phyloP scores from a whole-genome alignment of 306 rosid species.

The Acacia crassicarpa region DNA sequence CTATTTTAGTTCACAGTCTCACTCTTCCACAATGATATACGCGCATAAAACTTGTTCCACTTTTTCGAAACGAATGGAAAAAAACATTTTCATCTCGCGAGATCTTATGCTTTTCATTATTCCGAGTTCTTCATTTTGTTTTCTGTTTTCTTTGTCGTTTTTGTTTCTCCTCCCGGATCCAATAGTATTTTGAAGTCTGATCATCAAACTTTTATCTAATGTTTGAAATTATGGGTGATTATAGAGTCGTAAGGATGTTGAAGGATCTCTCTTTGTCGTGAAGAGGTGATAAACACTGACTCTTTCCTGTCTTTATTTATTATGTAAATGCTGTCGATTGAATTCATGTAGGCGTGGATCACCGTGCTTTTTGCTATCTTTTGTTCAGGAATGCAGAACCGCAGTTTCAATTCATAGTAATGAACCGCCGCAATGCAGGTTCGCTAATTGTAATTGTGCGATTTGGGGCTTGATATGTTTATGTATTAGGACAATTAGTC shows the following conservation, averaged over 20 bases:
- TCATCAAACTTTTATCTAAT: background rate
- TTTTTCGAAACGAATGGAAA: background rate
- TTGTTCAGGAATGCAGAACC: conserved; percentile 74
- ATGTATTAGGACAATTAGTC: background rate
- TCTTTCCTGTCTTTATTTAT: conserved; percentile 4
- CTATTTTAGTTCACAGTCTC: background rate
- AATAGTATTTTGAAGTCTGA: background rate
- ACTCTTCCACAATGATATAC: background rate
- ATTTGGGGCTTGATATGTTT: background rate
- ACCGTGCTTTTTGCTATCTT: background rate
- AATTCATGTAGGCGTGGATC: conserved; percentile 21
- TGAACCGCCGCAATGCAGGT: conserved; percentile 96
- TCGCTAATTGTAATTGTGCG: background rate
- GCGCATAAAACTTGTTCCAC: background rate
- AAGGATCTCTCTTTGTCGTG: conserved; percentile 97
- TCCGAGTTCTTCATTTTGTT: background rate
- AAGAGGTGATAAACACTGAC: conserved; percentile 55
- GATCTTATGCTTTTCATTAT: background rate
- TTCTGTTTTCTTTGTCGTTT: background rate
- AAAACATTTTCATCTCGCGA: background rate
- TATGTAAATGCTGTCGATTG: background rate
- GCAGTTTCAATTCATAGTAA: conserved; percentile 90
- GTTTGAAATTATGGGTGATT: conserved; percentile 27
- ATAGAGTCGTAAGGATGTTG: conserved; percentile 97
- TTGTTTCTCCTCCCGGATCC: background rate